Evolutionary conservation across 306 rosid genomes (phyloP), one percentile per base, ranked within the genome.

Genomic region (Quercus alba): DNA sequence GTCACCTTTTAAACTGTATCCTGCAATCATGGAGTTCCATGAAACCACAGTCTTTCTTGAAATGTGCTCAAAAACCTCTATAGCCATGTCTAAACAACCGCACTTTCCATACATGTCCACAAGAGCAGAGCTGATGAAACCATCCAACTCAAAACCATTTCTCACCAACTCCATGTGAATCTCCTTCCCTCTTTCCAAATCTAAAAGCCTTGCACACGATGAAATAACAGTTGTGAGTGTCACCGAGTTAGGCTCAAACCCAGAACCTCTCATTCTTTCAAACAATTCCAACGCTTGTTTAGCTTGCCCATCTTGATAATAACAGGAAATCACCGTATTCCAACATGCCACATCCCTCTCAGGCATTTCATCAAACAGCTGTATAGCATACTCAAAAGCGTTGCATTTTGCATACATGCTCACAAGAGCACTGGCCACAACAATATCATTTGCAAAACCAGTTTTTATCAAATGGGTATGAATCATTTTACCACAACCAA

Each of bases 51-150:
- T 88, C 90, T 87, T 93, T 63, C 68, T 75, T 19, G 94, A 87
- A 54, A 91, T 90, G 61, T 87, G 82, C 83, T 90, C 90, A 56
- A 93, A 93, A 83, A 91, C 81, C 78, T 88, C 90, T 63, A 70
- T 76, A 18, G 98, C 94, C 87, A 81, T 75, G 68, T 90, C 87
- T 71, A 93, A 73, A 71, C 82, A 86, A 31, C 94, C 91, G 31
- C 98, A 93, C 88, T 87, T 91, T 82, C 93, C 98, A 80, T 93
- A 93, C 97, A 91, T 88, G 78, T 91, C 97, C 79, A 93, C 93
- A 56, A 93, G 92, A 70, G 93, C 88, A 81, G 94, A 86, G 81
- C 83, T 67, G 76, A 86, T 75, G 75, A 87, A 90, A 80, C 77
- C 78, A 81, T 87, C 91, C 72, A 82, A 21, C 57, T 66, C 26